Conservation (phyloP, 345 rosid species). For the Eucalyptus cloeziana region DNA sequence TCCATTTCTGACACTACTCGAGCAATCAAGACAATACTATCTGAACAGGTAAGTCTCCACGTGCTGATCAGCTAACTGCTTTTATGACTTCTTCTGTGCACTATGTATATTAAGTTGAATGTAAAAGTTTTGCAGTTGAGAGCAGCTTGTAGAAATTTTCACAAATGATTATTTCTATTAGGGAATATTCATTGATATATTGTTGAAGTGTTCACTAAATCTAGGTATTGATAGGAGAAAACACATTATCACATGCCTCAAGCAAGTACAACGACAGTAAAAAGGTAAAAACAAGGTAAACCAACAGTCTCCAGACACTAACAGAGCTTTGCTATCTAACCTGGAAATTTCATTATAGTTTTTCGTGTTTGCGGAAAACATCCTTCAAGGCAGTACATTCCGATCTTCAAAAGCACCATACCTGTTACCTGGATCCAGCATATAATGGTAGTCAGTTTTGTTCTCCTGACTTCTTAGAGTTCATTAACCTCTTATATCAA, state of each 20-base stretch:
- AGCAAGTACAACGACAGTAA: background rate
- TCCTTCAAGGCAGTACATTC: background rate
- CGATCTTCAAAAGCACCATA: background rate
- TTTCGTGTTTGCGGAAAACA: background rate
- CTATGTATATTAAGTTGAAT: background rate
- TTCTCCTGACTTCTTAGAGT: background rate
- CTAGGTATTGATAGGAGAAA: background rate
- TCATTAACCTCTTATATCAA: background rate
- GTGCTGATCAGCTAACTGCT: background rate
- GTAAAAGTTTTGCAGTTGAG: background rate
- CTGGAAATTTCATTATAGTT: background rate
- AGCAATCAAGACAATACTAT: background rate
- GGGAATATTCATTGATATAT: background rate
- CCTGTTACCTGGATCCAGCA: background rate
- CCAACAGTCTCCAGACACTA: background rate
- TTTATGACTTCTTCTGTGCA: background rate
- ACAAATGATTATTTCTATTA: background rate
- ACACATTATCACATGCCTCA: background rate
- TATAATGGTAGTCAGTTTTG: background rate
- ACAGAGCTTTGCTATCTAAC: background rate
- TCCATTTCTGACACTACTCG: background rate
- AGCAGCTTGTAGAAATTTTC: background rate
- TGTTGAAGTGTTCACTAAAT: background rate
- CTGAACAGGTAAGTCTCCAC: background rate
- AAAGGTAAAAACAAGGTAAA: background rate